Evolutionary conservation across 1,284 basidiomycete genomes (phyloP).

Genomic region (Ceraceosorus bombacis): DNA sequence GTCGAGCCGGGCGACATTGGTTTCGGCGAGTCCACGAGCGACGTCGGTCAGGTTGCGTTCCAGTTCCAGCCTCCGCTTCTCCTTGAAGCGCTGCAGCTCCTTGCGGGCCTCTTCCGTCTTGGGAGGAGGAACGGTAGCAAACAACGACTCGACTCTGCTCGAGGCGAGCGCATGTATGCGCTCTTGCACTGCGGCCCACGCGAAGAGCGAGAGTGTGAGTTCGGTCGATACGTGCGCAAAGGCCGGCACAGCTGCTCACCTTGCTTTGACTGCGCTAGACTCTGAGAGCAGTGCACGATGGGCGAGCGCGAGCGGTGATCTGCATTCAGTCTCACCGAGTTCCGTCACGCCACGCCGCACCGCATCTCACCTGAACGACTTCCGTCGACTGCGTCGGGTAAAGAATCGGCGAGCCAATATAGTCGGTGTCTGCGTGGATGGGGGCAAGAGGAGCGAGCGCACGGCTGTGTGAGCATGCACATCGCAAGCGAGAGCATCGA

Average conservation of each 20-base stretch:
- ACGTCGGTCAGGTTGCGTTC: slow-evolving; percentile 34
- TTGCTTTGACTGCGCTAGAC: too few relatives aligned
- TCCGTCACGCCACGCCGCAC: slow-evolving; percentile 28
- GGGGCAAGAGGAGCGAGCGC: too few relatives aligned
- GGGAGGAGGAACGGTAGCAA: slow-evolving; percentile 12
- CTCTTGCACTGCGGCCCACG: slow-evolving; percentile 17
- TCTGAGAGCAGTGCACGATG: neutral
- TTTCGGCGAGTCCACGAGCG: slow-evolving; percentile 28
- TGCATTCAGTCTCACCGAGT: too few relatives aligned
- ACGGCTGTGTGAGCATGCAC: too few relatives aligned
- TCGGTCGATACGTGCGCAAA: too few relatives aligned
- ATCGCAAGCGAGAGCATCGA: too few relatives aligned
- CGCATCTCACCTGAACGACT: slow-evolving; percentile 16
- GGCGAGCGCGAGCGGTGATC: neutral
- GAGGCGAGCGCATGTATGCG: slow-evolving; percentile 31
- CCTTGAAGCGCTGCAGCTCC: slow-evolving; percentile 24
- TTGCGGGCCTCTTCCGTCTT: slow-evolving; percentile 22
- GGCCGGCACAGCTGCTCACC: too few relatives aligned
- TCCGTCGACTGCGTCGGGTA: slow-evolving; percentile 32
- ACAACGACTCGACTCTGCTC: slow-evolving; percentile 25
- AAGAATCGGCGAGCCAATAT: slow-evolving; percentile 40
- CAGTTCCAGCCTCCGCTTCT: slow-evolving; percentile 33
- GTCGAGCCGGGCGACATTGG: slow-evolving; percentile 33
- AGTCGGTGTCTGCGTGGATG: slow-evolving; percentile 20
- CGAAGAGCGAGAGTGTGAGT: too few relatives aligned